These are phyloP conservation scores for Saccharomyces hybrid DNA, from an alignment of 1,139 yeast species.

Conservation along the genomic window DNA sequence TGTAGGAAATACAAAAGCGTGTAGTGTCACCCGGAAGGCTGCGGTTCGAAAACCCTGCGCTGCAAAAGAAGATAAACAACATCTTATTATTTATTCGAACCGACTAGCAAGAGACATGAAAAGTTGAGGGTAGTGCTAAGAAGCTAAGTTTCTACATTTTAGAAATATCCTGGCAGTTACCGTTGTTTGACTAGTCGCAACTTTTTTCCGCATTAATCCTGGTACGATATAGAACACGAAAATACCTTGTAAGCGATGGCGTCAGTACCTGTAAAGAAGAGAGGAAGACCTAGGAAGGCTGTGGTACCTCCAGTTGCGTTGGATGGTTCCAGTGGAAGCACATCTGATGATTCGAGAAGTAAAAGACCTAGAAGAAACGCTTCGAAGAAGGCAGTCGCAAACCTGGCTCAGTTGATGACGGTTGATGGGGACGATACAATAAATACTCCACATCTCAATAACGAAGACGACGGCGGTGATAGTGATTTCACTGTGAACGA, in stretches of 20 bases:
- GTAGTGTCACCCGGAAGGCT: not conserved
- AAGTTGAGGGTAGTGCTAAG: too few relatives aligned
- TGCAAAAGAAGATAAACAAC: conserved; percentile 1
- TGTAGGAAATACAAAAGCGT: not conserved
- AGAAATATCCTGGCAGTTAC: too few relatives aligned
- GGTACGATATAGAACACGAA: too few relatives aligned
- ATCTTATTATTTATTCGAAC: not conserved
- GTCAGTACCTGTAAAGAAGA: conserved; percentile 2
- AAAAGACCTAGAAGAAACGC: conserved; percentile 3
- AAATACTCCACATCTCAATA: conserved; percentile 1
- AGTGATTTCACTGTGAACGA: not conserved
- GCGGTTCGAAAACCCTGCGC: conserved; percentile 4
- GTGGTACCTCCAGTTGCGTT: not conserved
- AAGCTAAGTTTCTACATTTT: too few relatives aligned
- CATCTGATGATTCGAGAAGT: conserved; percentile 11
- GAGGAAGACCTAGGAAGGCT: conserved; percentile 8
- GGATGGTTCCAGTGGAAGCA: not conserved
- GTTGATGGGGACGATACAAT: conserved; percentile 5
- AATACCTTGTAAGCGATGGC: not conserved
- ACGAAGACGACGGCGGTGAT: not conserved
- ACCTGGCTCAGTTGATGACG: conserved; percentile 7
- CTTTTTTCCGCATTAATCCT: too few relatives aligned
- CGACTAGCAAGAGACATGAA: too few relatives aligned
- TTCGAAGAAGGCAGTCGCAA: conserved; percentile 4
- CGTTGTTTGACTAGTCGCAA: too few relatives aligned